phyloP scores from a whole-genome alignment of 768 basidiomycete species.

The Leccinum incarnatum region DNA sequence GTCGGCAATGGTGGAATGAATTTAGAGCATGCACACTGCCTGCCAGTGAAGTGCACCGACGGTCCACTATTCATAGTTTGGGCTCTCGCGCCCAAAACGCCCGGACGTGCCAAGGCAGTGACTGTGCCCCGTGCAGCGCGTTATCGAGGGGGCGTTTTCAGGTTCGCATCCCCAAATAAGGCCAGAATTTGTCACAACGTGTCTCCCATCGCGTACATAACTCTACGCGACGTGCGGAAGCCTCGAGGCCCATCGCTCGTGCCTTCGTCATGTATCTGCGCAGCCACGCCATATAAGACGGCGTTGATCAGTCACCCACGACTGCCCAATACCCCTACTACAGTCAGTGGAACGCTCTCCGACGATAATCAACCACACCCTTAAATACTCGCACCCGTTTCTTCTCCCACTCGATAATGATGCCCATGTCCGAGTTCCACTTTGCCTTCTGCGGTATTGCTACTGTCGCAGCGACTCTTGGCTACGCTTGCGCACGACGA shows the following conservation, averaged over 20 bases:
- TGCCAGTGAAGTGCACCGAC: background rate
- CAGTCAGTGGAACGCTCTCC: background rate
- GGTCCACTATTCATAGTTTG: constrained; percentile 1
- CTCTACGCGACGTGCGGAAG: constrained; percentile 22
- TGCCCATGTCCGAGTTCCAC: constrained; percentile 53
- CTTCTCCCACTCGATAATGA: constrained; percentile 34
- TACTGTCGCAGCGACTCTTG: constrained; percentile 57
- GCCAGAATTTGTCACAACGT: constrained; percentile 14
- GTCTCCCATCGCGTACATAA: constrained; percentile 12
- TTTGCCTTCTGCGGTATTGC: constrained; percentile 56
- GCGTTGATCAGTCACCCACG: constrained; percentile 23
- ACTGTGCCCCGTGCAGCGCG: constrained; percentile 3
- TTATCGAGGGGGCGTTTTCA: constrained; percentile 6
- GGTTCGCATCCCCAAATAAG: constrained; percentile 11
- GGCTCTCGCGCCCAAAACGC: constrained; percentile 1
- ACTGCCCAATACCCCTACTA: constrained; percentile 18
- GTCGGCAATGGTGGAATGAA: background rate
- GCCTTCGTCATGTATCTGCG: constrained; percentile 22
- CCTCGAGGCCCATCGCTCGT: constrained; percentile 33
- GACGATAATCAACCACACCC: constrained; percentile 20
- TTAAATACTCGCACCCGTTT: constrained; percentile 20
- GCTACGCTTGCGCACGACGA: constrained; percentile 54
- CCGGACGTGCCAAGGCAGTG: constrained; percentile 17
- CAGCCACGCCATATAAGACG: constrained; percentile 30
- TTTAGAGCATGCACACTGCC: constrained; percentile 1